phyloP scores from a whole-genome alignment of 129 eudicot species.

The Flaveria robusta region DNA sequence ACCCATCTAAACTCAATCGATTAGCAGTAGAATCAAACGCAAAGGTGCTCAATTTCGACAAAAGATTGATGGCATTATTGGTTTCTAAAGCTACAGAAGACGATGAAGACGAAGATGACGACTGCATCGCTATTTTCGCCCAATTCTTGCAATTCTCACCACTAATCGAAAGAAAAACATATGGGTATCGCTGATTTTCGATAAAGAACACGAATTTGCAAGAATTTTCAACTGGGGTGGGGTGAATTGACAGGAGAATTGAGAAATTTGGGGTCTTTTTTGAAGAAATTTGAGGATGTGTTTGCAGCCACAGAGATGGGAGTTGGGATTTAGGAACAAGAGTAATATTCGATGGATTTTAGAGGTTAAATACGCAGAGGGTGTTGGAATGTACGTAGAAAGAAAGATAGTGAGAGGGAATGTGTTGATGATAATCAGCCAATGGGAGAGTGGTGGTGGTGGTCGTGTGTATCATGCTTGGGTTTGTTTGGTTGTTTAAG shows the following conservation, averaged over 20 bases:
- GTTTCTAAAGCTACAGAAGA: slow-evolving; percentile 57
- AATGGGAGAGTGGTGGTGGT: slow-evolving; percentile 23
- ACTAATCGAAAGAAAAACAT: neutral
- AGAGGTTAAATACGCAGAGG: slow-evolving; percentile 21
- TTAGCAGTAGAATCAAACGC: slow-evolving; percentile 43
- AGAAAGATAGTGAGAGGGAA: slow-evolving; percentile 12
- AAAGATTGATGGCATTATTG: slow-evolving; percentile 34
- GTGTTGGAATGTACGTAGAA: slow-evolving; percentile 3
- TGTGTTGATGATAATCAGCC: slow-evolving; percentile 20
- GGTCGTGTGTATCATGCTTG: slow-evolving; percentile 12
- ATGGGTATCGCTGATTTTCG: slow-evolving; percentile 6
- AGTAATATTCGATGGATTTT: slow-evolving; percentile 44
- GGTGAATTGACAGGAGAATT: slow-evolving; percentile 18
- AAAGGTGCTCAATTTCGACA: slow-evolving; percentile 51
- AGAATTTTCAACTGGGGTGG: slow-evolving; percentile 19
- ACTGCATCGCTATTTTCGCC: slow-evolving; percentile 47
- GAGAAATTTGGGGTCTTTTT: neutral
- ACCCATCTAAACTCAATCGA: slow-evolving; percentile 40
- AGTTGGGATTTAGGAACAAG: slow-evolving; percentile 46
- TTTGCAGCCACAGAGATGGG: slow-evolving; percentile 59
- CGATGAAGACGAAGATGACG: slow-evolving; percentile 36
- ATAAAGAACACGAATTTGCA: neutral
- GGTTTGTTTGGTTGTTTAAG: slow-evolving; percentile 25
- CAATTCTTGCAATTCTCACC: neutral
- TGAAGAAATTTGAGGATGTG: slow-evolving; percentile 39